These are phyloP conservation scores for Naematelia encephala DNA, from an alignment of 768 basidiomycete species.

Conservation along the genomic window DNA sequence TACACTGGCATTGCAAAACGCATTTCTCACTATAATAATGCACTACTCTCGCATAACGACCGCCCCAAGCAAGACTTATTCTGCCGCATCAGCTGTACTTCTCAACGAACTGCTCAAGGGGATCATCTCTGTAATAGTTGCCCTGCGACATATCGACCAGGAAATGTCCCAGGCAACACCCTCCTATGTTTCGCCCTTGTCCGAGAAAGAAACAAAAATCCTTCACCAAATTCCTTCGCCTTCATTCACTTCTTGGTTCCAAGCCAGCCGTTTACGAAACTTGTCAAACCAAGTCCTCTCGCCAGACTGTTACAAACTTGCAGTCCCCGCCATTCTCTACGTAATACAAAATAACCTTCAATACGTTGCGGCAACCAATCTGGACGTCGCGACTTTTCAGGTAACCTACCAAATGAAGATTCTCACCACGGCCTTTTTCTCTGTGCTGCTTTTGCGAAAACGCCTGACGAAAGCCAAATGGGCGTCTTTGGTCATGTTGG, in stretches of 20 bases:
- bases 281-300: conserved; percentile 73
- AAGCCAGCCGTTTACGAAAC: conserved; percentile 56
- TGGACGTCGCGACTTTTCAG: conserved; percentile 94
- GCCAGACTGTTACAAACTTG: conserved; percentile 92
- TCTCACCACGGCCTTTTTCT: conserved; percentile 86
- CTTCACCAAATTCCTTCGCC: conserved; percentile 11
- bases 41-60: conserved; percentile 88
- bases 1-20: conserved; percentile 82
- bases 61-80: conserved; percentile 72
- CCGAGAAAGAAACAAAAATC: conserved; percentile 15
- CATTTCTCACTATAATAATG: conserved; percentile 85
- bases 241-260: conserved; percentile 23
- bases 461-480: conserved; percentile 72
- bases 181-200: conserved; percentile 1
- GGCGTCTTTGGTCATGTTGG: conserved; percentile 77
- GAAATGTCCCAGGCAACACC: conserved; percentile 31
- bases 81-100: conserved; percentile 88
- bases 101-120: conserved; percentile 93
- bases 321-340: conserved; percentile 94
- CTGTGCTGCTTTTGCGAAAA: conserved; percentile 74
- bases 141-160: conserved; percentile 61
- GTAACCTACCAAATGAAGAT: conserved; percentile 98
- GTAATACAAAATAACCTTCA: conserved; percentile 94
- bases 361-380: conserved; percentile 87
- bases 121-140: conserved; percentile 77